phyloP scores from a whole-genome alignment of 768 basidiomycete genomes.

The Tricholoma flavovirens region DNA sequence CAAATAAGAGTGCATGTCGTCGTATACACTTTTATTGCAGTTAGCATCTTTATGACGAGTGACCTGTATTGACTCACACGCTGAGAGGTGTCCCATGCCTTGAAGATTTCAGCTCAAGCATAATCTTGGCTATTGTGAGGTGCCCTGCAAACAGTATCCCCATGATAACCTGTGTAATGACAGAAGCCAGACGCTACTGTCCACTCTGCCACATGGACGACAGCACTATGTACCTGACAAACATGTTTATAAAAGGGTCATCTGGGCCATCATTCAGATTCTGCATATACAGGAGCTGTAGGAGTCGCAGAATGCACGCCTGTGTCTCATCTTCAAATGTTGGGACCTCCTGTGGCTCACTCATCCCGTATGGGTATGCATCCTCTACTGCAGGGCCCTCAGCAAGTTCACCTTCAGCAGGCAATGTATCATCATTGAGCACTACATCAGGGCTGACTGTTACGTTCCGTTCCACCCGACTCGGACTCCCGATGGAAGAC shows the following conservation, averaged over 20 bases:
- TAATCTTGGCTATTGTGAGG: constrained; percentile 4
- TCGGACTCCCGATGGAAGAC: too few species aligned
- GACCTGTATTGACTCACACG: background rate
- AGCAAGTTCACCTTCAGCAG: too few species aligned
- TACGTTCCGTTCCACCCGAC: too few species aligned
- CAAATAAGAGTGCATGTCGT: background rate
- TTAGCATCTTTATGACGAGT: background rate
- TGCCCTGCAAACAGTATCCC: constrained; percentile 4
- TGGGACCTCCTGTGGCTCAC: too few species aligned
- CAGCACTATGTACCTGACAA: constrained; percentile 3
- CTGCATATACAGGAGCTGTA: background rate
- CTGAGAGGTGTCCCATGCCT: background rate
- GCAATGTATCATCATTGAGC: background rate
- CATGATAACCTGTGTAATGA: constrained; percentile 12
- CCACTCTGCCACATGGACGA: background rate
- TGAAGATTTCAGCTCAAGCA: background rate
- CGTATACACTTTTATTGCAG: background rate
- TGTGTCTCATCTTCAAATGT: too few species aligned
- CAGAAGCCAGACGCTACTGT: constrained; percentile 1
- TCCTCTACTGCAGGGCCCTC: too few species aligned
- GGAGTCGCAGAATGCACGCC: background rate
- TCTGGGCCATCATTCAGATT: background rate
- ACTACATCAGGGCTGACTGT: background rate
- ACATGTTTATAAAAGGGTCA: background rate
- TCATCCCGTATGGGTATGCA: too few species aligned